These are phyloP conservation scores for Bromus sterilis DNA, from an alignment of 176 grass and related monocot genomes.

Conservation along the genomic window DNA sequence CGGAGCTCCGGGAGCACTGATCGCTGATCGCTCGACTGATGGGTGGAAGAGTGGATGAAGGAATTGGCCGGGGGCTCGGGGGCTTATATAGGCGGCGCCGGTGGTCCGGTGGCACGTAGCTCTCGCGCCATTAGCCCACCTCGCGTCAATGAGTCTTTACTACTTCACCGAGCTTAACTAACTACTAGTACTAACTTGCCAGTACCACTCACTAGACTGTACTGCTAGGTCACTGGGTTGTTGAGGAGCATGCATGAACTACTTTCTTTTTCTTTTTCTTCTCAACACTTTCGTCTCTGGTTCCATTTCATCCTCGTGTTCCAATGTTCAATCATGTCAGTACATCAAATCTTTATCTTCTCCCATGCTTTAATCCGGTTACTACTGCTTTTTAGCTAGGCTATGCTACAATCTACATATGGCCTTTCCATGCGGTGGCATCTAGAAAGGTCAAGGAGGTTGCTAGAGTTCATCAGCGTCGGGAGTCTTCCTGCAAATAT, in stretches of 20 bases:
- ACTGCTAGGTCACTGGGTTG: not conserved
- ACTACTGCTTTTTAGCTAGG: not conserved
- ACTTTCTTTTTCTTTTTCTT: not conserved
- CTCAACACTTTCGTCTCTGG: not conserved
- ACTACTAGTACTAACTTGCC: not conserved
- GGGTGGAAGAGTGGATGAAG: not conserved
- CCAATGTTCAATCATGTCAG: conserved; percentile 15
- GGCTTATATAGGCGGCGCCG: conserved; percentile 17
- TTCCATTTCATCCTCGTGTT: not conserved
- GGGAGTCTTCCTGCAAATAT: too few relatives aligned
- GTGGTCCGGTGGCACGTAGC: conserved; percentile 27
- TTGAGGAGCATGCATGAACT: conserved; percentile 33
- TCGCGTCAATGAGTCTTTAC: not conserved
- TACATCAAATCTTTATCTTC: not conserved
- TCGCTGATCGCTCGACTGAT: not conserved
- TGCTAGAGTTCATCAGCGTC: too few relatives aligned
- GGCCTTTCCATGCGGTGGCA: not conserved
- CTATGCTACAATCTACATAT: not conserved
- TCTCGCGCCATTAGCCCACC: conserved; percentile 32
- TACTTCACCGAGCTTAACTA: not conserved
- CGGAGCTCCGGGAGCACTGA: not conserved
- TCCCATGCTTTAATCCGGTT: not conserved
- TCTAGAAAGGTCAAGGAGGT: too few relatives aligned
- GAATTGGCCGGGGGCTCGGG: not conserved
- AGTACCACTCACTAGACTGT: not conserved